Conservation (phyloP, 148 eudicot genomes). For the Vaccinium myrtillus region DNA sequence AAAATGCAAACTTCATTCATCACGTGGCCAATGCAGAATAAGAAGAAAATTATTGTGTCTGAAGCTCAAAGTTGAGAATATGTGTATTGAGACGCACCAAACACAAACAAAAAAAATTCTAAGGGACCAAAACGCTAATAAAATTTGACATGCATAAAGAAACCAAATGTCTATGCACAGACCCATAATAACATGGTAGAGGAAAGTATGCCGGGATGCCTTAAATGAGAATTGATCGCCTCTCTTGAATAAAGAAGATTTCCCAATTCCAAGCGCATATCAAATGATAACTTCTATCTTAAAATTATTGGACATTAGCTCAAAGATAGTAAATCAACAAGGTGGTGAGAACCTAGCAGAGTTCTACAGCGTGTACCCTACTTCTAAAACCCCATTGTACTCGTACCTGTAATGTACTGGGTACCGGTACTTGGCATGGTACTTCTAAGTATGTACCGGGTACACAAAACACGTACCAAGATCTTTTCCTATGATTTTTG, state of each 20-base stretch:
- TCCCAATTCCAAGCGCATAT: not conserved
- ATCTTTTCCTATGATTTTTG: no score
- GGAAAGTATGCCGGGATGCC: not conserved
- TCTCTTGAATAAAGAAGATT: not conserved
- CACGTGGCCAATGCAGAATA: not conserved
- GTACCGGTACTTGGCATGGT: no score
- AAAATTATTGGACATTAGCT: not conserved
- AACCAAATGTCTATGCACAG: not conserved
- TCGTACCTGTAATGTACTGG: no score
- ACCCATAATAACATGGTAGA: not conserved
- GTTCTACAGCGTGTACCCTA: not conserved
- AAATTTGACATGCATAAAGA: no score
- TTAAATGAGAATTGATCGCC: not conserved
- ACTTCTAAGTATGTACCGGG: no score
- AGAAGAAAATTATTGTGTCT: not conserved
- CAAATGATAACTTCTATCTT: not conserved
- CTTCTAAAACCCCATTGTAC: no score
- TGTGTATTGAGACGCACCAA: not conserved
- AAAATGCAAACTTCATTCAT: not conserved
- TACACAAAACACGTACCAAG: no score
- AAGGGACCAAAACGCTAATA: not conserved
- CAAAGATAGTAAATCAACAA: not conserved
- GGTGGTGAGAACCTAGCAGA: not conserved
- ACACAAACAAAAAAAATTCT: not conserved
- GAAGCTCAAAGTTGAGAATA: not conserved